Percentiles rank a stretch among this genome's conserved stretches.
Conservation (phyloP, 2,329 filamentous ascomycete genomes). For the Aspergillus niger region DNA sequence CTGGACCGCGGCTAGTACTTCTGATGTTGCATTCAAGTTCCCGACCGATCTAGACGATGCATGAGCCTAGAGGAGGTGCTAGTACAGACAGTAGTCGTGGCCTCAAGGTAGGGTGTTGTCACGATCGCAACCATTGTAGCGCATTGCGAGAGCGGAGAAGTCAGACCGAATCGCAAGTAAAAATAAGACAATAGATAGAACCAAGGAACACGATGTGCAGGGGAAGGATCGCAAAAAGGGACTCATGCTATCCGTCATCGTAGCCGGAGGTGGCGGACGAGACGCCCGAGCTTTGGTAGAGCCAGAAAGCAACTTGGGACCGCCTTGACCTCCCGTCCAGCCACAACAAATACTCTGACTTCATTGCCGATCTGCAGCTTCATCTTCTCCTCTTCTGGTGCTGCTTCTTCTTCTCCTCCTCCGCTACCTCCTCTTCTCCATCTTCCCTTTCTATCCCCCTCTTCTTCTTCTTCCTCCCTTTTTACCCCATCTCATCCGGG, state of each 20-base stretch:
- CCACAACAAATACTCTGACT: constrained; percentile 13
- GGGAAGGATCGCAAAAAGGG: background rate
- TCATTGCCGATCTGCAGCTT: constrained; percentile 15
- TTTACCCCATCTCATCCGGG: constrained; percentile 8
- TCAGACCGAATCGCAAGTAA: background rate
- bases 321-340: constrained; percentile 12
- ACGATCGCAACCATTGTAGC: background rate
- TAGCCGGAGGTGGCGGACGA: background rate
- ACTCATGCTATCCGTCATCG: background rate
- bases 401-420: constrained; percentile 6
- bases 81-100: background rate
- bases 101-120: background rate
- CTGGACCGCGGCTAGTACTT: background rate
- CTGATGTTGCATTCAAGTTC: background rate
- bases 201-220: background rate
- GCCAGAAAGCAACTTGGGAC: background rate
- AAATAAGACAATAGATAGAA: background rate
- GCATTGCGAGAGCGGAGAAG: background rate
- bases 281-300: too few relatives aligned
- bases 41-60: background rate
- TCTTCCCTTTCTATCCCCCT: background rate
- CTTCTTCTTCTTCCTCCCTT: constrained; percentile 6
- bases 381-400: constrained; percentile 15
- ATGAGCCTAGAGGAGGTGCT: background rate
- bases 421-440: constrained; percentile 9